Evolutionary conservation across 225 moss, liverwort and hornwort species (phyloP).

Genomic region (Ulota crispa): DNA sequence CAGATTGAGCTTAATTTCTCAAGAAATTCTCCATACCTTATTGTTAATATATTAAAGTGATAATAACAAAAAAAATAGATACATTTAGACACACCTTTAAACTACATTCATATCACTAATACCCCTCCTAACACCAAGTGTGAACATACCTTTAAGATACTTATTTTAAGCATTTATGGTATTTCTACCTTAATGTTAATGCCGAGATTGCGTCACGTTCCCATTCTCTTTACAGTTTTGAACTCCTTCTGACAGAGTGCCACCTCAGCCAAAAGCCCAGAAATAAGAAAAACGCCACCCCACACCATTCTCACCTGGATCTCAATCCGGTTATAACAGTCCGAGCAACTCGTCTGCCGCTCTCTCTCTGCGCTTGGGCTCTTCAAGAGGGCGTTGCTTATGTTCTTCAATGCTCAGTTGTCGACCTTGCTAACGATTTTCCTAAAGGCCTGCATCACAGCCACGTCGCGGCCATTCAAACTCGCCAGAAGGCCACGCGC

Average conservation of each 20-base stretch:
- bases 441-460: neutral
- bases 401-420: neutral
- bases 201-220: neutral
- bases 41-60: no score
- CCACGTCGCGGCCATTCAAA: slow-evolving; percentile 4
- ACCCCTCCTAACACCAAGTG: no score
- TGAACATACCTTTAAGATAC: no score
- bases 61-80: no score
- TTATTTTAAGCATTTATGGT: no score
- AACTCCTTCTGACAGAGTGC: neutral
- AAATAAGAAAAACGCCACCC: neutral
- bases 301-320: neutral
- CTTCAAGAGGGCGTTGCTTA: neutral
- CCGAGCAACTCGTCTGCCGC: no score
- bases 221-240: neutral
- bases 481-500: neutral
- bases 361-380: neutral
- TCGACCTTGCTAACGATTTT: neutral
- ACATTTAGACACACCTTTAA: no score
- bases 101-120: no score
- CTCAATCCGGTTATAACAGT: neutral
- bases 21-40: no score
- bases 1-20: no score
- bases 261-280: neutral
- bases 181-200: no score